phyloP scores from a whole-genome alignment of 495 filamentous ascomycete genomes.

The Neurospora discreta region DNA sequence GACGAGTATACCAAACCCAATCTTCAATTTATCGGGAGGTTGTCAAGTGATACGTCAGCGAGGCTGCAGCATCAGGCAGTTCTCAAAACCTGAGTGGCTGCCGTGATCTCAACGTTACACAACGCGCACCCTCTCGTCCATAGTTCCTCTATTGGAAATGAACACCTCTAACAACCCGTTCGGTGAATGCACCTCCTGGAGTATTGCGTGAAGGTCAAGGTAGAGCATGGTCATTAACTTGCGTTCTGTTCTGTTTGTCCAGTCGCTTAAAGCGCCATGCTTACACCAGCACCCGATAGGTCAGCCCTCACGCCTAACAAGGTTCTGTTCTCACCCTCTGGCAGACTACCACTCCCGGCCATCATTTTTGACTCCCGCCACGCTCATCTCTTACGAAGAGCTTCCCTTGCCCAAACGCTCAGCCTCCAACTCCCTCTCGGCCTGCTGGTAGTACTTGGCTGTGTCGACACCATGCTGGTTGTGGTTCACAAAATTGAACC shows the following conservation, averaged over 20 bases:
- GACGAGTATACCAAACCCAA: neutral
- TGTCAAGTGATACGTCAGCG: neutral
- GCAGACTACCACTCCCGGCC: neutral
- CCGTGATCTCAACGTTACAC: neutral
- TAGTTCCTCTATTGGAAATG: neutral
- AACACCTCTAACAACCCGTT: neutral
- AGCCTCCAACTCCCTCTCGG: constrained; percentile 85
- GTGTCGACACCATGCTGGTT: constrained; percentile 96
- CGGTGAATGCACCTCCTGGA: neutral
- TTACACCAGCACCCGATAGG: constrained; percentile 15
- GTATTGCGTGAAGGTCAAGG: neutral
- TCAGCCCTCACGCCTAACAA: constrained; percentile 3
- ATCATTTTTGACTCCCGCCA: neutral
- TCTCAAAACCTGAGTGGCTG: neutral
- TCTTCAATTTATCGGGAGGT: neutral
- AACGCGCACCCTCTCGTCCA: neutral
- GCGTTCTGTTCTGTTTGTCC: neutral
- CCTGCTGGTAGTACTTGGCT: constrained; percentile 93
- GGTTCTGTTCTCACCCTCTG: neutral
- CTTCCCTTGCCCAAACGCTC: constrained; percentile 38
- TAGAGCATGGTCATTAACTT: neutral
- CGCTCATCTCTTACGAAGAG: neutral
- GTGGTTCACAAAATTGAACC: constrained; percentile 98
- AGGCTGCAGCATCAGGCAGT: neutral
- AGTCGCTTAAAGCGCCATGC: constrained; percentile 17